Percentiles rank a stretch among this genome's conserved stretches.
Conservation (phyloP, 352 stramenopile species). For the Globisporangium solare region DNA sequence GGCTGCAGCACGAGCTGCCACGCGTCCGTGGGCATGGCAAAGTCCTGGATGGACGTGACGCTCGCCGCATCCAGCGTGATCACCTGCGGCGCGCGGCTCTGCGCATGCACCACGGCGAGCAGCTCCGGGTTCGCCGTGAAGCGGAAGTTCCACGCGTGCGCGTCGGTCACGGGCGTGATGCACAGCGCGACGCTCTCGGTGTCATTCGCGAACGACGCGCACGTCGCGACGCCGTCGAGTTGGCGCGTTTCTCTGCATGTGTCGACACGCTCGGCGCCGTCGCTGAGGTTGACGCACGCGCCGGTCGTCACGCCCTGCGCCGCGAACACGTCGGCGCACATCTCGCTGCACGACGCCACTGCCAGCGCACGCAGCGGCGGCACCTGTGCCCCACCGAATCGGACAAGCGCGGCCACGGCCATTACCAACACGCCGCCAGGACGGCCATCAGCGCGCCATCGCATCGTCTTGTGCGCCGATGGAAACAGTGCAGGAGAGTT, state of each 20-base stretch:
- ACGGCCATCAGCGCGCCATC: background rate
- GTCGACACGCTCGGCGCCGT: background rate
- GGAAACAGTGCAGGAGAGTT: background rate
- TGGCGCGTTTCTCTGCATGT: background rate
- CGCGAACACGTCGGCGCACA: constrained; percentile 2
- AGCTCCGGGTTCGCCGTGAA: constrained; percentile 8
- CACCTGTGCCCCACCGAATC: too few species aligned
- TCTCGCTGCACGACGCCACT: constrained; percentile 3
- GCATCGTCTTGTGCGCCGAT: constrained; percentile 6
- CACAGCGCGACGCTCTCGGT: constrained; percentile 5
- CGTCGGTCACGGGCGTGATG: constrained; percentile 2
- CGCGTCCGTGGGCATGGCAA: constrained; percentile 1
- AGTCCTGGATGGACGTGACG: constrained; percentile 3
- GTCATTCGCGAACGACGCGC: background rate
- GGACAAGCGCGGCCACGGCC: background rate
- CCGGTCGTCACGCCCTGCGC: background rate
- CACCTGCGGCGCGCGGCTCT: background rate
- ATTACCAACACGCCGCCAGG: background rate
- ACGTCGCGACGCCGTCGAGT: constrained; percentile 2
- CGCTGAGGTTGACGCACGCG: constrained; percentile 5
- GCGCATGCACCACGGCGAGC: constrained; percentile 3
- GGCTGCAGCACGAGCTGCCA: constrained; percentile 8
- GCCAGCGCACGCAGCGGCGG: background rate
- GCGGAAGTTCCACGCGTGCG: constrained; percentile 7
- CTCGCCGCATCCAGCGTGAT: constrained; percentile 8